Evolutionary conservation across 1,284 basidiomycete genomes (phyloP), one percentile per base, ranked within the genome.

Genomic region (Mycosarcoma mackinlayi): DNA sequence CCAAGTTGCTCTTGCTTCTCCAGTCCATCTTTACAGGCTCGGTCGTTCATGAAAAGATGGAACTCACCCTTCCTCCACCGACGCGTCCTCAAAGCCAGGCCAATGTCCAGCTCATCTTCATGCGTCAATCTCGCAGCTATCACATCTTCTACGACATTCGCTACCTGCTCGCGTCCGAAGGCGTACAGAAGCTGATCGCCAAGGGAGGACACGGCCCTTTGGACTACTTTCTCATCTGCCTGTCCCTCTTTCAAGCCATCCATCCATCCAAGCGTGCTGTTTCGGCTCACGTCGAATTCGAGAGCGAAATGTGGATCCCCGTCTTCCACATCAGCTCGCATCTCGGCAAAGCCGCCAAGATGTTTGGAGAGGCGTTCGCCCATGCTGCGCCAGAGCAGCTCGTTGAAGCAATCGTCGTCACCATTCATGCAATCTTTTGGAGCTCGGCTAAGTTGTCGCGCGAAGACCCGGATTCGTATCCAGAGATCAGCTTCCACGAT

Each of bases 381-480:
- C 53, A 86, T 53, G 87, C 88, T 9, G 86, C 83, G 0, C 84
- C 88, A 0, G 84, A 86, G 0, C 87, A 90, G 73, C 86, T 95
- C 21, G 85, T 90, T 21, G 83, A 84, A 4, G 91, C 91, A 0
- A 89, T 96, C 53, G 85, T 86, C 3, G 87, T 87, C 1, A 90
- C 94, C 19, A 85, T 90, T 14, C 87, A 88, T 66, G 87, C 90
- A 51, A 92, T 94, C 51, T 85, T 65, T 44, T 50, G 50, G 49
- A 65, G 67, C 38, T 45, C 57, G 14, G 47, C 27, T 27, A 59
- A 56, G 21, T 63, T 78, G 24, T 51, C 67, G n/a, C 34, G 49
- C 34, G 49, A 57, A 16, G 68, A 77, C 39, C 68, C 92, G 4
- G 85, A 89, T 74, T 89, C 91, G 7, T 89, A 31, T 85, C 88